These are phyloP conservation scores for Debaryomyces robertsiae DNA, from an alignment of 1,139 yeast species.

Conservation along the genomic window DNA sequence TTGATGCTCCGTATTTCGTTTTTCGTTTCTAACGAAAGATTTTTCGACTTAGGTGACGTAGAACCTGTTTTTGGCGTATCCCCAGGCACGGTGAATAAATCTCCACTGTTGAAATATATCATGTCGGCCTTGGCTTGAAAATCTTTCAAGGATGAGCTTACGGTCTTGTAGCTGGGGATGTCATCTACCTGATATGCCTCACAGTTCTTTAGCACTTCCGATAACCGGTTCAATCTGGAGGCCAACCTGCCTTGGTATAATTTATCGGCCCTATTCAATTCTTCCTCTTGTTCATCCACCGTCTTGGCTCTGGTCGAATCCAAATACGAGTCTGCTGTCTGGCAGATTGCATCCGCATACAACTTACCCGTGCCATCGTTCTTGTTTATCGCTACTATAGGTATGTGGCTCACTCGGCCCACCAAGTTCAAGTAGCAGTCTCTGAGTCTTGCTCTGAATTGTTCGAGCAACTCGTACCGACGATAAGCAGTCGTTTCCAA, in stretches of 20 bases:
- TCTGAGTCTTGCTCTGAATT: conserved; percentile 35
- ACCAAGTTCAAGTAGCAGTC: conserved; percentile 41
- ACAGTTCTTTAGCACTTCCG: conserved; percentile 27
- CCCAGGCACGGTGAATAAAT: conserved; percentile 25
- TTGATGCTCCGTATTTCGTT: conserved; percentile 47
- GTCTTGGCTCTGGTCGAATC: conserved; percentile 13
- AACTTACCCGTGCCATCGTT: conserved; percentile 33
- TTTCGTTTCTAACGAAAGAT: conserved; percentile 38
- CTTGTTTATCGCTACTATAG: conserved; percentile 40
- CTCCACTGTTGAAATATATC: conserved; percentile 35
- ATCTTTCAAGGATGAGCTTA: conserved; percentile 35
- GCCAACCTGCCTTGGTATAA: conserved; percentile 29
- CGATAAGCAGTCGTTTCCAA: conserved; percentile 34
- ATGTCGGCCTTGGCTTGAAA: conserved; percentile 43
- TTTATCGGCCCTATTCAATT: conserved; percentile 25
- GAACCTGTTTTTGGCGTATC: conserved; percentile 13
- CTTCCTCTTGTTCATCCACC: conserved; percentile 20
- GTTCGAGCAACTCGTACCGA: conserved; percentile 39
- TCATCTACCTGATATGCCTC: conserved; percentile 34
- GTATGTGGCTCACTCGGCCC: conserved; percentile 41
- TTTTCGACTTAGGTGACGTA: conserved; percentile 24
- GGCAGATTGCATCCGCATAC: conserved; percentile 43
- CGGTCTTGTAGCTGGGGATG: conserved; percentile 37
- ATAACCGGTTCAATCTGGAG: conserved; percentile 28
- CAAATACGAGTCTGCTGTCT: conserved; percentile 35